These are phyloP conservation scores for Botrytis deweyae DNA, from an alignment of 2,329 filamentous ascomycete genomes.

Conservation along the genomic window DNA sequence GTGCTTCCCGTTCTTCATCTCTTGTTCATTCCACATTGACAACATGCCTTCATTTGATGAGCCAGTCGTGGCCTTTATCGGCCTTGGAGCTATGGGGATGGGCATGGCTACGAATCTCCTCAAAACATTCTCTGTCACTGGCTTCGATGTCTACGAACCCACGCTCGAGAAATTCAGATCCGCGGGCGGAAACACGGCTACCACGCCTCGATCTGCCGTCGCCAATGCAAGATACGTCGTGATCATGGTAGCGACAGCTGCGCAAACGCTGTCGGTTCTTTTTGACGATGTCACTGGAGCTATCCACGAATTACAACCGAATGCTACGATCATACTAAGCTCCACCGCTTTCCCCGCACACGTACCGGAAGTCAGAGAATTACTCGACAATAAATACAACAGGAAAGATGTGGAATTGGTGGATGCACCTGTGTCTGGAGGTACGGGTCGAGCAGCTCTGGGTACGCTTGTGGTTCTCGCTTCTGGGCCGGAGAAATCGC, in stretches of 20 bases:
- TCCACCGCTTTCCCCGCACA: constrained; percentile 70
- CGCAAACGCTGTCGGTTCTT: constrained; percentile 65
- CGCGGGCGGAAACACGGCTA: constrained; percentile 59
- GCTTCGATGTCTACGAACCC: constrained; percentile 69
- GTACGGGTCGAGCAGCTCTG: constrained; percentile 64
- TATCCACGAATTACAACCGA: constrained; percentile 49
- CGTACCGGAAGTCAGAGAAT: constrained; percentile 57
- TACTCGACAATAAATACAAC: constrained; percentile 55
- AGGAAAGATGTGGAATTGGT: constrained; percentile 65
- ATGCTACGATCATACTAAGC: constrained; percentile 62
- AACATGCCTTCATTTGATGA: constrained; percentile 14
- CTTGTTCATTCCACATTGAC: background rate
- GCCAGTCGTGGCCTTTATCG: constrained; percentile 39
- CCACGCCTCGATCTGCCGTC: constrained; percentile 62
- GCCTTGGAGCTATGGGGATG: constrained; percentile 79
- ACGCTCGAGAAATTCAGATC: constrained; percentile 64
- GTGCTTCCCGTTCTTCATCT: background rate
- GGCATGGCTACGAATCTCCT: constrained; percentile 77
- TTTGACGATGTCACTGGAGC: constrained; percentile 58
- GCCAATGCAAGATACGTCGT: constrained; percentile 60
- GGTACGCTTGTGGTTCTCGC: constrained; percentile 77
- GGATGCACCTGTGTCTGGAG: constrained; percentile 72
- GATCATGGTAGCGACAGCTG: constrained; percentile 73
- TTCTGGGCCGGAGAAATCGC: constrained; percentile 49
- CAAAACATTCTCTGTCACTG: constrained; percentile 63